Evolutionary conservation across 1,284 basidiomycete species (phyloP).

Genomic region (Papiliotrema laurentii): DNA sequence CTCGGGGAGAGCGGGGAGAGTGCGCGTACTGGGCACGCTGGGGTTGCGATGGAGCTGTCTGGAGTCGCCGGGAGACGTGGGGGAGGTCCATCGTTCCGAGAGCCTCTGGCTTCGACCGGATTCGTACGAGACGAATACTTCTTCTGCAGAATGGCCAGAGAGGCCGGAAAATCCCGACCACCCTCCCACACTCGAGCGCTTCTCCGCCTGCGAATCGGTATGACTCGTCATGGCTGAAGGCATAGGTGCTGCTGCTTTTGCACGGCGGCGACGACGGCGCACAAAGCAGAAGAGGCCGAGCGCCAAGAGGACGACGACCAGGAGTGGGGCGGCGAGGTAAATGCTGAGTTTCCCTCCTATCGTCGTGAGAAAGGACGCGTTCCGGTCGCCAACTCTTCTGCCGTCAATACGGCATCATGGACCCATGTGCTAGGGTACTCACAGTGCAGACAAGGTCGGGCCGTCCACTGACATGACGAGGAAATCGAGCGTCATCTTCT

Average conservation of each 20-base stretch:
- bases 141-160: not conserved
- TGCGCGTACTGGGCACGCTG: not conserved
- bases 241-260: not conserved
- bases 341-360: slow-evolving; percentile 23
- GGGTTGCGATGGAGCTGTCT: not conserved
- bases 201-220: not conserved
- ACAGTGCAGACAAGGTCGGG: slow-evolving; percentile 17
- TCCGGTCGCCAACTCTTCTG: not conserved
- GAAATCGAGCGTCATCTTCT: slow-evolving; percentile 30
- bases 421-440: slow-evolving; percentile 1
- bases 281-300: slow-evolving; percentile 5
- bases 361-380: slow-evolving; percentile 12
- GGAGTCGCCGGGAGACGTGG: slow-evolving; percentile 2
- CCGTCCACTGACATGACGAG: slow-evolving; percentile 23
- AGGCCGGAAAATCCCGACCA: not conserved
- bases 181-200: not conserved
- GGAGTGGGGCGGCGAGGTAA: slow-evolving; percentile 15
- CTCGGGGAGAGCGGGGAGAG: not conserved
- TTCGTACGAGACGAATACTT: slow-evolving; percentile 21
- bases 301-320: slow-evolving; percentile 8
- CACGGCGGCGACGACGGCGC: slow-evolving; percentile 7
- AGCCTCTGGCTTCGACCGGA: slow-evolving; percentile 12
- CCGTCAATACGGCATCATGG: slow-evolving; percentile 1
- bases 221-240: not conserved
- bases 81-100: slow-evolving; percentile 13